phyloP scores from a whole-genome alignment of 768 basidiomycete species.

The Rhizopogon salebrosus region DNA sequence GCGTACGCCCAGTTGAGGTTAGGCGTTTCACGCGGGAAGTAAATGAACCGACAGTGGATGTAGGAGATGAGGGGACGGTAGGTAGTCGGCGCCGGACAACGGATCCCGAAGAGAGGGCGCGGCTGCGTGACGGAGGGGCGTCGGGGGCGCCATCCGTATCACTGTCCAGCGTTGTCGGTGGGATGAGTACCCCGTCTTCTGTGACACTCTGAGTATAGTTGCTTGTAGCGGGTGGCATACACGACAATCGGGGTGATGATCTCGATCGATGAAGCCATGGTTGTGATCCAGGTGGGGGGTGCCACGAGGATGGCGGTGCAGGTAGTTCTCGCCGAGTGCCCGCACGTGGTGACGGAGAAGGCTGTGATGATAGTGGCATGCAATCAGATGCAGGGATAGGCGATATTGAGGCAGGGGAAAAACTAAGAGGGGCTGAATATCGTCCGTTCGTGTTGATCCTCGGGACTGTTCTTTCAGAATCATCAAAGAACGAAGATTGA shows the following conservation, averaged over 20 bases:
- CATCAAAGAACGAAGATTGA: constrained; percentile 15
- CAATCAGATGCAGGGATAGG: constrained; percentile 27
- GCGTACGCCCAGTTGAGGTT: constrained; percentile 26
- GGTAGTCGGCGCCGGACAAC: constrained; percentile 25
- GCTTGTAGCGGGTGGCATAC: constrained; percentile 1
- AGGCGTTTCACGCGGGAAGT: constrained; percentile 7
- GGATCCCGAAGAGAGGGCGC: constrained; percentile 14
- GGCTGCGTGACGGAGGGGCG: constrained; percentile 9
- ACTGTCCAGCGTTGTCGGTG: constrained; percentile 12
- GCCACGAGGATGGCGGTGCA: constrained; percentile 24
- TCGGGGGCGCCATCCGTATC: constrained; percentile 6
- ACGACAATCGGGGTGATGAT: constrained; percentile 31
- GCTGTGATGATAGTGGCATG: constrained; percentile 16
- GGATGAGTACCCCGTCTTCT: constrained; percentile 10
- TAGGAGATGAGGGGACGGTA: constrained; percentile 24
- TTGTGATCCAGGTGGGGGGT: constrained; percentile 25
- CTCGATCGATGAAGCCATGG: constrained; percentile 29
- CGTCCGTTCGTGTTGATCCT: constrained; percentile 7
- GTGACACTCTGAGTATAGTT: constrained; percentile 1
- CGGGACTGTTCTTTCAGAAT: constrained; percentile 10
- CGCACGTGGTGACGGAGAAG: constrained; percentile 14
- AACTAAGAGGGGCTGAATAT: constrained; percentile 7
- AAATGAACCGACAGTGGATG: constrained; percentile 10
- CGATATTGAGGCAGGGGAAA: constrained; percentile 21
- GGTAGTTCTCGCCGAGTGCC: constrained; percentile 22